Conservation (phyloP, 140 eudicot species). For the Stevia rebaudiana region DNA sequence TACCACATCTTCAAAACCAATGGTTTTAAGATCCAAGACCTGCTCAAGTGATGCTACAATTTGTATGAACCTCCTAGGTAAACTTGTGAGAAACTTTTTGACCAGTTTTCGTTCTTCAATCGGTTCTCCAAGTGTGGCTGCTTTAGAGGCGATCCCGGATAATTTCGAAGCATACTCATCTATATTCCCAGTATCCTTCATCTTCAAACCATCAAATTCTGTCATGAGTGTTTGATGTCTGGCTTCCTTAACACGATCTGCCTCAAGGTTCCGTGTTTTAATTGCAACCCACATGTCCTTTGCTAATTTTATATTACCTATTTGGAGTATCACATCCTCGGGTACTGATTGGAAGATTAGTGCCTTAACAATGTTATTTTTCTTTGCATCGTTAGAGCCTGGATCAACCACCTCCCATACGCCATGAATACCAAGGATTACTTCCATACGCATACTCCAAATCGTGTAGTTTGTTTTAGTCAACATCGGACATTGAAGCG, state of each 20-base stretch:
- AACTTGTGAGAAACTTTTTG: neutral
- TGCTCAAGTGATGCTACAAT: neutral
- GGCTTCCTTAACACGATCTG: neutral
- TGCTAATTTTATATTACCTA: neutral
- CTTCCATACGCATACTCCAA: neutral
- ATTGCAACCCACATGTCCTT: neutral
- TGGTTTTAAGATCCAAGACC: neutral
- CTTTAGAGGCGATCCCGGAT: neutral
- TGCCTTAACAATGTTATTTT: neutral
- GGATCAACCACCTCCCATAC: neutral
- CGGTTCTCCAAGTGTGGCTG: neutral
- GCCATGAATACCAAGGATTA: neutral
- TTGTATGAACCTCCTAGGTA: neutral
- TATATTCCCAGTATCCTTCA: neutral
- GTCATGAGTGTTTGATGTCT: neutral
- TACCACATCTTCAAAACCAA: neutral
- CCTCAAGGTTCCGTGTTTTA: neutral
- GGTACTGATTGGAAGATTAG: too few relatives aligned
- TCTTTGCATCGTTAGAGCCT: neutral
- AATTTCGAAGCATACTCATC: neutral
- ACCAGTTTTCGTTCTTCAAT: neutral
- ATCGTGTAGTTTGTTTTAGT: neutral
- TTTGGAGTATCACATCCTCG: too few relatives aligned
- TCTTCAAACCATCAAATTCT: neutral
- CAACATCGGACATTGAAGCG: too few relatives aligned